A percentile compares a stretch with the other conserved stretches of the same genome.
Evolutionary conservation across 106 monocot species (phyloP).

Genomic region (Apostasia ramifera): DNA sequence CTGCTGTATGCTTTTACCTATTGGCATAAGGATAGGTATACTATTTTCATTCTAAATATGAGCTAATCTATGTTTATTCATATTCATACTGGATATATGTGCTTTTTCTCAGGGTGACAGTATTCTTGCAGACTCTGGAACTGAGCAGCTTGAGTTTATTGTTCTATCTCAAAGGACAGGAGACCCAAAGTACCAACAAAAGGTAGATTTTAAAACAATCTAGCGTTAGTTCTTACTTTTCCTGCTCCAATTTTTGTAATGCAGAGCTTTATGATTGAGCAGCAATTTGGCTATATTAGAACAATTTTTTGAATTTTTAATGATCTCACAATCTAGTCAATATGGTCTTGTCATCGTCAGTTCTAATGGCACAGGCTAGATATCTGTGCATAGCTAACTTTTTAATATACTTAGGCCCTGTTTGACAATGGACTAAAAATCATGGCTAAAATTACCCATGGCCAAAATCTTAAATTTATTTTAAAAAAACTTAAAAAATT

Average conservation of each 20-base stretch:
- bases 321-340: not conserved
- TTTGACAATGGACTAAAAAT: too few species aligned
- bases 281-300: not conserved
- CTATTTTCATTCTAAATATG: too few species aligned
- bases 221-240: not conserved
- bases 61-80: not conserved
- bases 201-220: slow-evolving; percentile 27
- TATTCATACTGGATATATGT: not conserved
- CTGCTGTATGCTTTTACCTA: too few species aligned
- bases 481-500: too few species aligned
- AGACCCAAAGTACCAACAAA: slow-evolving; percentile 78
- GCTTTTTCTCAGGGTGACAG: slow-evolving; percentile 55
- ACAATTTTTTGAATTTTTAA: not conserved
- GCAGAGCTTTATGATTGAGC: not conserved
- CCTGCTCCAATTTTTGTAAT: not conserved
- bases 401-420: too few species aligned
- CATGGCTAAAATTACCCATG: too few species aligned
- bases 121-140: slow-evolving; percentile 82
- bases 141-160: slow-evolving; percentile 90
- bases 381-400: too few species aligned
- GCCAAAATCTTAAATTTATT: too few species aligned
- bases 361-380: not conserved
- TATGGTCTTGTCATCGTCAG: not conserved
- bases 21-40: too few species aligned
- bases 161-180: slow-evolving; percentile 88